Conservation (phyloP, 805 yeast genomes). For the Suhomyces xylopsoci region DNA sequence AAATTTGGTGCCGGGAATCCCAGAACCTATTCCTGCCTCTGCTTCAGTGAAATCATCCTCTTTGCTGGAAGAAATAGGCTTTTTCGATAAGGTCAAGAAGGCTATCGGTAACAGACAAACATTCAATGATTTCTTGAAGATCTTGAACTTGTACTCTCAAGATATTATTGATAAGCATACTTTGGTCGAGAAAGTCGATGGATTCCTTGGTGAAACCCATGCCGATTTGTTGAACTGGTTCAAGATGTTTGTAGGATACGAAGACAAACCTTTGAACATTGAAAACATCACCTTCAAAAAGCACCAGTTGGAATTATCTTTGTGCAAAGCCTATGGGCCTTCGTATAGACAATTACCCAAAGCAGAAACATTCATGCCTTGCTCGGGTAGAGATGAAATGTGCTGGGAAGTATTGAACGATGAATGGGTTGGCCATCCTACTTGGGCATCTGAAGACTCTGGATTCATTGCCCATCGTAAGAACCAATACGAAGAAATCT, state of each 20-base stretch:
- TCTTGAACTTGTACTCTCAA: slow-evolving; percentile 83
- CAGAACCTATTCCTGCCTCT: slow-evolving; percentile 68
- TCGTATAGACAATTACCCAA: slow-evolving; percentile 91
- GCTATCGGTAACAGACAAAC: slow-evolving; percentile 84
- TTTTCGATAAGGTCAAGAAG: slow-evolving; percentile 89
- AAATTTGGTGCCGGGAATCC: slow-evolving; percentile 77
- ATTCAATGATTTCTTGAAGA: slow-evolving; percentile 88
- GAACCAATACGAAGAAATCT: slow-evolving; percentile 94
- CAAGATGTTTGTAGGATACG: slow-evolving; percentile 84
- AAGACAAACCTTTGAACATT: slow-evolving; percentile 78
- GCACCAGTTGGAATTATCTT: slow-evolving; percentile 83
- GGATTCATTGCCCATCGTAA: slow-evolving; percentile 99
- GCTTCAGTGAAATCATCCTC: slow-evolving; percentile 50
- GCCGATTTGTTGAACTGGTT: slow-evolving; percentile 87
- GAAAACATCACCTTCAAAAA: slow-evolving; percentile 87
- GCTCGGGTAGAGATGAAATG: slow-evolving; percentile 97
- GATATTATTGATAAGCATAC: slow-evolving; percentile 83
- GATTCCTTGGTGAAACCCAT: slow-evolving; percentile 74
- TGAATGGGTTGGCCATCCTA: slow-evolving; percentile 99
- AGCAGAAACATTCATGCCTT: slow-evolving; percentile 93
- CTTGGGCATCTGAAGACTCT: slow-evolving; percentile 99
- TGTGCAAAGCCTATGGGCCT: slow-evolving; percentile 94
- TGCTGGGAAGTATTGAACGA: slow-evolving; percentile 98
- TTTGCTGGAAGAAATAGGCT: slow-evolving; percentile 78
- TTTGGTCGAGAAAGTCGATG: slow-evolving; percentile 78